Evolutionary conservation across 345 rosid genomes (phyloP).

Genomic region (Boechera divaricarpa): DNA sequence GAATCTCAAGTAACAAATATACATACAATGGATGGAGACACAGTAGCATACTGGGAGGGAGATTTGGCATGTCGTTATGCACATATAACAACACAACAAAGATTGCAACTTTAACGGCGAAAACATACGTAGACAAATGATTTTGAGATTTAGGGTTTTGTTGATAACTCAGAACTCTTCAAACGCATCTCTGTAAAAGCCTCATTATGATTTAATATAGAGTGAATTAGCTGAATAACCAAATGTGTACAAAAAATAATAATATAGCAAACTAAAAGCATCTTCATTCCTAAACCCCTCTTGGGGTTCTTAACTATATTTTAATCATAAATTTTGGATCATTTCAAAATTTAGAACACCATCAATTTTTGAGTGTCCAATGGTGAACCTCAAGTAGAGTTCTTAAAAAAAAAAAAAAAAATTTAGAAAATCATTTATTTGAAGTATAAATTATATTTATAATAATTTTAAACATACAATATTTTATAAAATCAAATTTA

Average conservation of each 20-base stretch:
- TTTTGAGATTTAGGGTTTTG: constrained; percentile 36
- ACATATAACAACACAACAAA: constrained; percentile 10
- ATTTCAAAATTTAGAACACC: too few species aligned
- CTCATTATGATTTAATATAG: not conserved
- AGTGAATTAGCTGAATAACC: not conserved
- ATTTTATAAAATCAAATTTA: too few species aligned
- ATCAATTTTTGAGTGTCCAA: too few species aligned
- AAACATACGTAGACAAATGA: constrained; percentile 30
- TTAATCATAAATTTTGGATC: too few species aligned
- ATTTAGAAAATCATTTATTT: too few species aligned
- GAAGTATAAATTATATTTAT: too few species aligned
- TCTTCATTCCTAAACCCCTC: too few species aligned
- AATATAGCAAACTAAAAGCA: not conserved
- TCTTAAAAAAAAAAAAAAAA: too few species aligned
- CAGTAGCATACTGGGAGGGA: constrained; percentile 1
- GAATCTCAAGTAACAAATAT: constrained; percentile 43
- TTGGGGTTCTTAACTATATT: too few species aligned
- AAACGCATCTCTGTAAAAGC: too few species aligned
- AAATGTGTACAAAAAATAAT: not conserved
- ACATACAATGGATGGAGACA: constrained; percentile 14
- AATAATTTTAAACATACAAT: too few species aligned
- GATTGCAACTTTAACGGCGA: constrained; percentile 40
- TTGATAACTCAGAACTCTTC: not conserved
- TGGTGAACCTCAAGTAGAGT: too few species aligned
- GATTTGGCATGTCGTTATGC: not conserved